These are phyloP conservation scores for Teunomyces atbi DNA, from an alignment of 805 yeast genomes.

Conservation along the genomic window DNA sequence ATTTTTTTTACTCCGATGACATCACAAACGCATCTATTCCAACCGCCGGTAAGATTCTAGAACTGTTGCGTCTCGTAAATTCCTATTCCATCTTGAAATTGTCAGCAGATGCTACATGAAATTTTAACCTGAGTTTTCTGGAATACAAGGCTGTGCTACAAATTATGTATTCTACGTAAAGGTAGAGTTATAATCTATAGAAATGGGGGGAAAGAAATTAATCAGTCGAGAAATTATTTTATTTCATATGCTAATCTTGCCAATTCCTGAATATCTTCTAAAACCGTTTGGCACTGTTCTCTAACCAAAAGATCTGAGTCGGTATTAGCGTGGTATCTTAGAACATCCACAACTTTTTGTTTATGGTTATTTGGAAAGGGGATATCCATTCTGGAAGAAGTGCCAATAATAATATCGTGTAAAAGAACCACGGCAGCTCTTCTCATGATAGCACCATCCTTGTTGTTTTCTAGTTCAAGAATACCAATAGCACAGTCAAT, in stretches of 20 bases:
- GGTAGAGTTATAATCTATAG: too few relatives aligned
- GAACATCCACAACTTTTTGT: constrained; percentile 35
- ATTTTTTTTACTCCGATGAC: too few relatives aligned
- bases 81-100: too few relatives aligned
- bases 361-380: constrained; percentile 52
- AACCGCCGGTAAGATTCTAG: too few relatives aligned
- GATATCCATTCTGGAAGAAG: constrained; percentile 44
- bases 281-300: constrained; percentile 49
- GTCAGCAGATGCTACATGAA: too few relatives aligned
- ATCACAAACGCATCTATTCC: too few relatives aligned
- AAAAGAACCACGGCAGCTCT: constrained; percentile 73
- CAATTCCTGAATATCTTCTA: constrained; percentile 32
- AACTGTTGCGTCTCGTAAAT: too few relatives aligned
- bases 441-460: constrained; percentile 57
- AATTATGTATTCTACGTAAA: too few relatives aligned
- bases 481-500: constrained; percentile 80
- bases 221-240: neutral
- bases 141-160: too few relatives aligned
- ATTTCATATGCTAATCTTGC: constrained; percentile 13
- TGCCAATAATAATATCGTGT: constrained; percentile 54
- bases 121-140: too few relatives aligned
- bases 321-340: constrained; percentile 45
- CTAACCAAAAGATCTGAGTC: constrained; percentile 59
- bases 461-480: constrained; percentile 51
- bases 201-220: too few relatives aligned